Evolutionary conservation across 805 yeast species (phyloP), one percentile per base, ranked within the genome.

Genomic region (Nakazawaea ernobii): DNA sequence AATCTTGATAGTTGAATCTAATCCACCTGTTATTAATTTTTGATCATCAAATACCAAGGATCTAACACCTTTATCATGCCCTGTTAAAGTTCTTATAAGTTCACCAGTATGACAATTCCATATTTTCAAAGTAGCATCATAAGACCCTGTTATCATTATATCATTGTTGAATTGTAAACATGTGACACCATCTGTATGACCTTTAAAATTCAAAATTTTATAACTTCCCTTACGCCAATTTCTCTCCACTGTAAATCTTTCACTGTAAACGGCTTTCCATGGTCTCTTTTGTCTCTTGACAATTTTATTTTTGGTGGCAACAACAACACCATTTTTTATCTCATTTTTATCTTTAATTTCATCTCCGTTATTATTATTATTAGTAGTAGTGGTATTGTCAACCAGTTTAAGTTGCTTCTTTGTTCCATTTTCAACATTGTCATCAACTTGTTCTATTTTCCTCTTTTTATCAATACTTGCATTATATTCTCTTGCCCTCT

Each of bases 181-280:
- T 41, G 92, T 74, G n/a, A 94, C 84, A 17, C 96, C 95, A 61
- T 87, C 96, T 44, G 80, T 77, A 60, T 91, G 98, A 8, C 95
- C 96, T 50, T 70, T 67, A 59, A 90, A 88, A 46, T 74, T 80
- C 49, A 74, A 80, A 24, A 82, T 65, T 28, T 70, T 69, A 65
- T 80, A 87, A 15, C 74, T 68, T 9, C 97, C 97, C 53, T 83
- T 82, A 52, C 99, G 73, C 99, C 99, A 94, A 65, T 94, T 92
- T 56, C 87, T 80, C 63, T 94, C 99, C 51, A 94, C 90, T 63
- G 81, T 83, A 66, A 77, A 92, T 33, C 99, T 74, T 66, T 94
- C 99, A 40, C 88, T 76, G 65, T 94, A 92, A 24, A 92, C 96
- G 6, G 86, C 85, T 59, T 94, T 92, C 99, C 99, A 92, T 3